Percentiles rank a stretch among this genome's conserved stretches.
These are phyloP conservation scores for Albugo candida DNA, from an alignment of 352 stramenopile genomes.

Conservation along the genomic window DNA sequence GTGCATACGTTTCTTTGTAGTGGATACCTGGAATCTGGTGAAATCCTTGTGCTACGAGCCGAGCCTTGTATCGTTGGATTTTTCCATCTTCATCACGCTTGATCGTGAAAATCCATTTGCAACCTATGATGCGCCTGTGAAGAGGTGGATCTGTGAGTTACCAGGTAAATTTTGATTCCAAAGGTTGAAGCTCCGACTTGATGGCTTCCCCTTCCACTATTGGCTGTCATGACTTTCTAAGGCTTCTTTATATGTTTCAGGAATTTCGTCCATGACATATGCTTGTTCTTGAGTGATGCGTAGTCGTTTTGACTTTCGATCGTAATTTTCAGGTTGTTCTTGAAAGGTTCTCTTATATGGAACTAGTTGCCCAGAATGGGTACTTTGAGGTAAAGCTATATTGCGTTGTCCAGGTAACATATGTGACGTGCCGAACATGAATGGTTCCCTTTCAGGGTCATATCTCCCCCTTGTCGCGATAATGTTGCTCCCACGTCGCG, in stretches of 20 bases:
- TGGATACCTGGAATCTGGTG: slow-evolving; percentile 4
- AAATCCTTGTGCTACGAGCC: slow-evolving; percentile 5
- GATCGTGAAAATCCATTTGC: slow-evolving; percentile 3
- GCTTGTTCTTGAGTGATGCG: slow-evolving; percentile 1
- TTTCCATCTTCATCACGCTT: slow-evolving; percentile 5
- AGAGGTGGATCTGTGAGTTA: slow-evolving; percentile 2
- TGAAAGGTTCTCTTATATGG: no score
- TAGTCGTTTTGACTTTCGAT: slow-evolving; percentile 1
- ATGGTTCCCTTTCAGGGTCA: no score
- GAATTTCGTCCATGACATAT: not conserved
- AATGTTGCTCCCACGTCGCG: no score
- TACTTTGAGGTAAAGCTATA: no score
- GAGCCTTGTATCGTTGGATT: slow-evolving; percentile 2
- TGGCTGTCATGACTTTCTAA: slow-evolving; percentile 1
- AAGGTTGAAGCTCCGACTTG: no score
- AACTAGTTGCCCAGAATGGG: no score
- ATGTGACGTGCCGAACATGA: no score
- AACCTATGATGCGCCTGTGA: slow-evolving; percentile 1
- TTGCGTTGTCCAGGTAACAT: no score
- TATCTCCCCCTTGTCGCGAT: no score
- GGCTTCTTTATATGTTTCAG: slow-evolving; percentile 1
- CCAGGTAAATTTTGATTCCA: no score
- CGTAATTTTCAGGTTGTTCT: not conserved
- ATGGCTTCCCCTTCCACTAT: no score
- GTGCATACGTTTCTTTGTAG: slow-evolving; percentile 4